These are phyloP conservation scores for Alternaria tenuissima DNA, from an alignment of 2,329 filamentous ascomycete genomes.

Conservation along the genomic window DNA sequence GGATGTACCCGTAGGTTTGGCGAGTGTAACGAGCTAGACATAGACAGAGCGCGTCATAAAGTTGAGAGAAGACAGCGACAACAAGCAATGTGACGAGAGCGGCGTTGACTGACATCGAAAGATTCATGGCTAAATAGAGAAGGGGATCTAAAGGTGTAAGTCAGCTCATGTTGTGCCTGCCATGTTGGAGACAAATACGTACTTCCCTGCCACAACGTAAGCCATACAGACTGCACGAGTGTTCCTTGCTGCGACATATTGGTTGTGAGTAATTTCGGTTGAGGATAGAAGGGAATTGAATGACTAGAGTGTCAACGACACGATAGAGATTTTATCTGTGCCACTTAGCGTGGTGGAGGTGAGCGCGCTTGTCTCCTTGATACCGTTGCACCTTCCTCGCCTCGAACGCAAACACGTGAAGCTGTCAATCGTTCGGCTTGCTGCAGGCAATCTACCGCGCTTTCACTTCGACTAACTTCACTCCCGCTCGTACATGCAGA, in stretches of 20 bases:
- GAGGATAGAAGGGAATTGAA: background rate
- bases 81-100: constrained; percentile 7
- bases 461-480: constrained; percentile 5
- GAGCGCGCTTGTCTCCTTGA: background rate
- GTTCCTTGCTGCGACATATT: background rate
- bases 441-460: background rate
- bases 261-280: background rate
- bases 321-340: background rate
- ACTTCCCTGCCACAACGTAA: constrained; percentile 10
- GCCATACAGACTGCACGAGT: constrained; percentile 7
- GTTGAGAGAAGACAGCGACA: constrained; percentile 1
- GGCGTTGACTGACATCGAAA: background rate
- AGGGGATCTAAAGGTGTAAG: background rate
- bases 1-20: background rate
- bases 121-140: constrained; percentile 1
- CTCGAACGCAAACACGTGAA: background rate
- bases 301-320: background rate
- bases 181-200: background rate
- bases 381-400: background rate
- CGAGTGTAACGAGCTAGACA: background rate
- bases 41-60: background rate
- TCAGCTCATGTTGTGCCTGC: background rate
- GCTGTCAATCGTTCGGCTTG: background rate
- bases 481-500: constrained; percentile 71
- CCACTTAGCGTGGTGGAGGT: background rate